A percentile compares a stretch with the other conserved stretches of the same genome.
Evolutionary conservation across 306 rosid genomes (phyloP).

Genomic region (Elaeagnus macrophylla): DNA sequence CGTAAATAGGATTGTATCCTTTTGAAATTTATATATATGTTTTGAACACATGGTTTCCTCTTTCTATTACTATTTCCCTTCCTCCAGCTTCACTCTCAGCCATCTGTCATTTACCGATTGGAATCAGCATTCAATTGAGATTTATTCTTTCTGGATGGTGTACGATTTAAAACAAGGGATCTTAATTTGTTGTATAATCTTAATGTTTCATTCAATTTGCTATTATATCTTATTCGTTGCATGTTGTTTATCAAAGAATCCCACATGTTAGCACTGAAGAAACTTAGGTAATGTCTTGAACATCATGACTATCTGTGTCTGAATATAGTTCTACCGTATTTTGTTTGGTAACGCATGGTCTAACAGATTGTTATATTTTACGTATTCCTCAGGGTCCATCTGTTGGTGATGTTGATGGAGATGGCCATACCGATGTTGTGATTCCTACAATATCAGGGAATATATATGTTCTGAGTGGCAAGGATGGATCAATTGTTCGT

Average conservation of each 20-base stretch:
- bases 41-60: too few species aligned
- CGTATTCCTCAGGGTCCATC: slow-evolving; percentile 65
- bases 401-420: slow-evolving; percentile 90
- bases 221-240: neutral
- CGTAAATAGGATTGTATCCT: too few species aligned
- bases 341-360: slow-evolving; percentile 1
- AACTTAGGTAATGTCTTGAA: too few species aligned
- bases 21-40: too few species aligned
- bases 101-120: neutral
- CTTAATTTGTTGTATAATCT: too few species aligned
- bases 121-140: neutral
- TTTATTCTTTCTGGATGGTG: neutral
- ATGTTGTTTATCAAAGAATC: too few species aligned
- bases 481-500: slow-evolving; percentile 74
- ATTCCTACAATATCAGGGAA: slow-evolving; percentile 89
- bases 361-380: too few species aligned
- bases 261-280: too few species aligned
- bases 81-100: too few species aligned
- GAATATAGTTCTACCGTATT: neutral
- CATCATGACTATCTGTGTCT: neutral
- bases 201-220: neutral
- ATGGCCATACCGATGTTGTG: slow-evolving; percentile 90
- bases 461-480: slow-evolving; percentile 87
- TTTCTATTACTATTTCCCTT: too few species aligned
- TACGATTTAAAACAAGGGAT: too few species aligned